These are phyloP conservation scores for Trichoderma asperellum DNA, from an alignment of 2,329 filamentous ascomycete species.

Conservation along the genomic window DNA sequence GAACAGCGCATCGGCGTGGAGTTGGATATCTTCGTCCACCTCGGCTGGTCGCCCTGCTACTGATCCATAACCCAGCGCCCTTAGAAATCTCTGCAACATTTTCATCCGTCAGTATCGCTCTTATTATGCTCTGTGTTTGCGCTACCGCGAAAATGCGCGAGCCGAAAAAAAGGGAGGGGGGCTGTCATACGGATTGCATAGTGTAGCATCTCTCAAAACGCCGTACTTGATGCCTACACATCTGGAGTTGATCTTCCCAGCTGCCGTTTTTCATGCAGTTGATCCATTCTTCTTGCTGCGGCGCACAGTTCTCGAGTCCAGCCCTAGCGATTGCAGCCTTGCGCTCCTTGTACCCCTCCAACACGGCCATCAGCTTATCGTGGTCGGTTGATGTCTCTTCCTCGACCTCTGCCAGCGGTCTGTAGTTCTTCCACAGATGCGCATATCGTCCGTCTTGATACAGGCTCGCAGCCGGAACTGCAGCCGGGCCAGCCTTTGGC, in stretches of 20 bases:
- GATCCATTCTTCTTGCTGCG: constrained; percentile 82
- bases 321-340: constrained; percentile 76
- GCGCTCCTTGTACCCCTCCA: constrained; percentile 83
- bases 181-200: constrained; percentile 72
- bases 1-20: constrained; percentile 92
- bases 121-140: background rate
- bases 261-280: constrained; percentile 78
- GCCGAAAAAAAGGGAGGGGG: background rate
- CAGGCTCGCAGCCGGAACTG: constrained; percentile 55
- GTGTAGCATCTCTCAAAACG: constrained; percentile 85
- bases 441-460: constrained; percentile 70
- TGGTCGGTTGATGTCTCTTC: constrained; percentile 72
- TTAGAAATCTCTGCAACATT: constrained; percentile 72
- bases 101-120: background rate
- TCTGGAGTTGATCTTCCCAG: constrained; percentile 69
- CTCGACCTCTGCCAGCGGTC: constrained; percentile 71
- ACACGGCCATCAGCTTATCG: constrained; percentile 77
- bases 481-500: constrained; percentile 30
- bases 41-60: constrained; percentile 65
- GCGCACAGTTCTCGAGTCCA: constrained; percentile 89
- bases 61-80: constrained; percentile 84
- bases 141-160: background rate
- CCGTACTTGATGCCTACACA: constrained; percentile 79
- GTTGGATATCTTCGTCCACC: constrained; percentile 86
- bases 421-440: constrained; percentile 91